phyloP scores from a whole-genome alignment of 2,329 filamentous ascomycete genomes.

The Eutypa lata region DNA sequence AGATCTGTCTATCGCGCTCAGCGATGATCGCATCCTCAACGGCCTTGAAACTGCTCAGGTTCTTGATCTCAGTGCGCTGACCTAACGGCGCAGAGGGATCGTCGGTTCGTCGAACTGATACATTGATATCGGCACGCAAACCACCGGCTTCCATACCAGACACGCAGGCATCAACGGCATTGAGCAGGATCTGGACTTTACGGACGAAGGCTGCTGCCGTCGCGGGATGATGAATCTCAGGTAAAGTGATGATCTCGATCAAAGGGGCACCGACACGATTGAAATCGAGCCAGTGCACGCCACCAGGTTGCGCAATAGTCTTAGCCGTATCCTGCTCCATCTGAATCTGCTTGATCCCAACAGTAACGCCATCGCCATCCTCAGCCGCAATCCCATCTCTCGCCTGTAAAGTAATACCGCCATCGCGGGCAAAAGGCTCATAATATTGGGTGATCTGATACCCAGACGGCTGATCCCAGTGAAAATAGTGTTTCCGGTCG shows the following conservation, averaged over 20 bases:
- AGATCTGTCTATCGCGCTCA: constrained; percentile 85
- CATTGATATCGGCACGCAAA: constrained; percentile 89
- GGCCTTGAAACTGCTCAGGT: constrained; percentile 89
- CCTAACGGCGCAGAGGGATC: constrained; percentile 54
- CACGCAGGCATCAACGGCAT: constrained; percentile 78
- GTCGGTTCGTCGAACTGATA: constrained; percentile 70
- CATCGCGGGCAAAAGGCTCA: constrained; percentile 65
- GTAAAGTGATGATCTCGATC: constrained; percentile 91
- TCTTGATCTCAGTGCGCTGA: constrained; percentile 95
- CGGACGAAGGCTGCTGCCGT: constrained; percentile 86
- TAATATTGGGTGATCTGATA: constrained; percentile 99
- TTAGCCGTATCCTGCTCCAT: constrained; percentile 98
- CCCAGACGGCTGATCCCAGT: constrained; percentile 93
- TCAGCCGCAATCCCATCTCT: constrained; percentile 78
- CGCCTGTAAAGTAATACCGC: constrained; percentile 64
- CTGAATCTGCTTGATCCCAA: constrained; percentile 91
- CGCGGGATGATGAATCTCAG: constrained; percentile 80
- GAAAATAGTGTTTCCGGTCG: constrained; percentile 98
- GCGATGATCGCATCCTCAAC: constrained; percentile 93
- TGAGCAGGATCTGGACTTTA: constrained; percentile 81
- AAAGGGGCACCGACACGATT: constrained; percentile 89
- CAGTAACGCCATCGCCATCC: constrained; percentile 65
- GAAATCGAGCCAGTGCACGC: constrained; percentile 80
- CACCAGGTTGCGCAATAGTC: constrained; percentile 73
- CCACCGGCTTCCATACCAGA: constrained; percentile 93